Evolutionary conservation across 352 stramenopile species (phyloP).

Genomic region (Phytophthora multivora): DNA sequence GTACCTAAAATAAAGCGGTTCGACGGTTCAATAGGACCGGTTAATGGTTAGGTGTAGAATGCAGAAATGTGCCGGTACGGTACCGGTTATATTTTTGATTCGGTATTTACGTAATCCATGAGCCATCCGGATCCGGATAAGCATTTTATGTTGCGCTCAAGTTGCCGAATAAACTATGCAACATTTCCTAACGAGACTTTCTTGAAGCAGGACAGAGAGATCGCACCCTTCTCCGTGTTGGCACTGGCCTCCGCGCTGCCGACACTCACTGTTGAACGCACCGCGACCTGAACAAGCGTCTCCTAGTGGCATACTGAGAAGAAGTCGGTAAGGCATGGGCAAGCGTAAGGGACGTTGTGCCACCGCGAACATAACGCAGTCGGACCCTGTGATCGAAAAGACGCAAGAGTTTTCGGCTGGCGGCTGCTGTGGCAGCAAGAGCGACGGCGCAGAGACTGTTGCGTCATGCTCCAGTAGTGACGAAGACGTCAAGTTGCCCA

Average conservation of each 20-base stretch:
- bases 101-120: constrained; percentile 7
- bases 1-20: constrained; percentile 4
- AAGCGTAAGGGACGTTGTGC: constrained; percentile 15
- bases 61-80: too few relatives aligned
- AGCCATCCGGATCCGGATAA: not conserved
- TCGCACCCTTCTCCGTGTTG: constrained; percentile 5
- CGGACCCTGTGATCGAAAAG: not conserved
- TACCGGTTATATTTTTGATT: too few relatives aligned
- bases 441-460: constrained; percentile 29
- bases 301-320: not conserved
- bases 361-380: not conserved
- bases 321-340: constrained; percentile 4
- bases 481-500: constrained; percentile 4
- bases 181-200: not conserved
- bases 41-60: not conserved
- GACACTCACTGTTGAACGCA: constrained; percentile 8
- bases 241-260: not conserved
- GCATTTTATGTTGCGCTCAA: not conserved
- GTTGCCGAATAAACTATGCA: not conserved
- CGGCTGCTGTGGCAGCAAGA: constrained; percentile 20
- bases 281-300: not conserved
- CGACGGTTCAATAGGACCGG: constrained; percentile 6
- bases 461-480: constrained; percentile 28
- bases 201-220: constrained; percentile 9
- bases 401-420: not conserved